Evolutionary conservation across 1,284 basidiomycete genomes (phyloP).

Genomic region (Takashimella koratensis): DNA sequence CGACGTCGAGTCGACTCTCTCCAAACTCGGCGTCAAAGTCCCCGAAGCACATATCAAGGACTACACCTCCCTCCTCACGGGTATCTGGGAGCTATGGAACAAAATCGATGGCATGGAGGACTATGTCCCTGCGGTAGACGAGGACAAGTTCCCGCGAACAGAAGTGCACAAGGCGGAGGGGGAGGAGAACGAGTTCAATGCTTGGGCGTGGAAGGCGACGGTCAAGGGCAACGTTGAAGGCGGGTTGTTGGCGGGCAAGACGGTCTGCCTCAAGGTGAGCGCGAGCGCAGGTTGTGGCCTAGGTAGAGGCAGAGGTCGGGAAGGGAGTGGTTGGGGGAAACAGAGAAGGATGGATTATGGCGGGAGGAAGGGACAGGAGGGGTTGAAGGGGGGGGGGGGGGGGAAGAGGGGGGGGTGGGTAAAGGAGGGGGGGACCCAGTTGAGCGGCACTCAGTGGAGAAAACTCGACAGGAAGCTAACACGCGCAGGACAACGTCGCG

Average conservation of each 20-base stretch:
- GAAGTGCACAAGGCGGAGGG: conserved; percentile 15
- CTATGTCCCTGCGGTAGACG: conserved; percentile 28
- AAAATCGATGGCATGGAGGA: conserved; percentile 28
- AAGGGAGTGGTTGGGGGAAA: too few relatives aligned
- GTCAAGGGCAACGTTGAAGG: conserved; percentile 8
- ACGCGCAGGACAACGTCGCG: conserved; percentile 27
- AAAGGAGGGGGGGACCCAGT: too few relatives aligned
- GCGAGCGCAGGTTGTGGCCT: too few relatives aligned
- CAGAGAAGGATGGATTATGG: too few relatives aligned
- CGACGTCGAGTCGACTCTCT: conserved; percentile 15
- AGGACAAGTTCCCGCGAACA: conserved; percentile 23
- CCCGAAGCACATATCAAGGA: conserved; percentile 6
- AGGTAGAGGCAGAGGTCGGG: too few relatives aligned
- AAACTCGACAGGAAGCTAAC: too few relatives aligned
- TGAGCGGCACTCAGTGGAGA: too few relatives aligned
- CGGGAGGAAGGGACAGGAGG: too few relatives aligned
- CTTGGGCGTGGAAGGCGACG: conserved; percentile 29
- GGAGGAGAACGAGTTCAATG: conserved; percentile 26
- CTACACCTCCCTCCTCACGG: conserved; percentile 22
- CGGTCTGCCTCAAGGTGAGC: conserved; percentile 31
- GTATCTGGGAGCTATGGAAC: conserved; percentile 34
- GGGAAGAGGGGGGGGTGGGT: too few relatives aligned
- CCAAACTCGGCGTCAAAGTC: conserved; percentile 15
- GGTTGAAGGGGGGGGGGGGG: too few relatives aligned
- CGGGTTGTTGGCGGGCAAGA: conserved; percentile 26